phyloP scores from a whole-genome alignment of 2,329 filamentous ascomycete species.

The Alternaria consortialis region DNA sequence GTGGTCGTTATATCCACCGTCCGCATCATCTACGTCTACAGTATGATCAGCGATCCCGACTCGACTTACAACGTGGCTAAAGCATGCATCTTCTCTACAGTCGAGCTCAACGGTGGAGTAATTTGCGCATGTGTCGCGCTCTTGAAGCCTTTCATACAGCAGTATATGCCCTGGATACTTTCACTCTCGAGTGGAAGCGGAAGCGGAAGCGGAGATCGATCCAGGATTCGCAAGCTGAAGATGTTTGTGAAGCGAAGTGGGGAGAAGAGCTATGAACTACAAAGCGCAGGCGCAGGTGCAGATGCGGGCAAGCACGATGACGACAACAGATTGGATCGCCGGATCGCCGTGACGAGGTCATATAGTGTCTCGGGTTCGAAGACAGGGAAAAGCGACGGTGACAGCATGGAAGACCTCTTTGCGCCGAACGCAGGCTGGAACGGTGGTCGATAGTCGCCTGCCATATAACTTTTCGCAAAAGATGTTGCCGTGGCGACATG shows the following conservation, averaged over 20 bases:
- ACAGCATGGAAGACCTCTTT: conserved; percentile 27
- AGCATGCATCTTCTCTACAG: conserved; percentile 28
- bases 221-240: conserved; percentile 16
- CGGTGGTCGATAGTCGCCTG: conserved; percentile 1
- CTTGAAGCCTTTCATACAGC: conserved; percentile 27
- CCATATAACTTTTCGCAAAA: not conserved
- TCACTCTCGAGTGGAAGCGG: conserved; percentile 17
- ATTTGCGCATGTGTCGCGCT: conserved; percentile 28
- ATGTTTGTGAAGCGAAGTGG: conserved; percentile 12
- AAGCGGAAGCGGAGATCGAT: conserved; percentile 11
- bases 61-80: conserved; percentile 29
- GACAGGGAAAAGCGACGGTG: conserved; percentile 6
- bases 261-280: conserved; percentile 16
- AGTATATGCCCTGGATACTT: conserved; percentile 22
- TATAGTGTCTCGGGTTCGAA: conserved; percentile 18
- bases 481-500: not conserved
- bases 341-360: conserved; percentile 20
- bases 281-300: conserved; percentile 5
- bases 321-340: conserved; percentile 2
- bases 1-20: conserved; percentile 30
- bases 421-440: conserved; percentile 13
- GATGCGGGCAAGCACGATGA: not conserved
- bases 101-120: conserved; percentile 31
- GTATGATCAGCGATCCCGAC: conserved; percentile 26
- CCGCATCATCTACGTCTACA: conserved; percentile 32